Conservation (phyloP, 1,284 basidiomycete genomes). For the Irpex sp. region DNA sequence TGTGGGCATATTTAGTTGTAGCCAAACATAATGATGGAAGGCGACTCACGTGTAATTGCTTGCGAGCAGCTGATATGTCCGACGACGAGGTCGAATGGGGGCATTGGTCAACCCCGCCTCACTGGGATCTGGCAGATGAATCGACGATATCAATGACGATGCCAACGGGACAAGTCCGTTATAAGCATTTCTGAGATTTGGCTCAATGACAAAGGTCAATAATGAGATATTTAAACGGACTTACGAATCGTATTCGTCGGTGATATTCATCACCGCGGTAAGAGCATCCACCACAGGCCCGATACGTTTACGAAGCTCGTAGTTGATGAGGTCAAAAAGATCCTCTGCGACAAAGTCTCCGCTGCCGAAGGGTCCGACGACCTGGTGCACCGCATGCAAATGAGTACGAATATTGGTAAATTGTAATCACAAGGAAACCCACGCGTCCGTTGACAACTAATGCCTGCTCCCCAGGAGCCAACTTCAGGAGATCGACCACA, state of each 20-base stretch:
- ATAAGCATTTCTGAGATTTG: conserved; percentile 42
- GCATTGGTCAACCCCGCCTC: conserved; percentile 71
- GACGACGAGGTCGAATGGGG: conserved; percentile 49
- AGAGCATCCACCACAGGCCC: conserved; percentile 67
- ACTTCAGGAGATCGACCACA: conserved; percentile 47
- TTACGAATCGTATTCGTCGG: neutral
- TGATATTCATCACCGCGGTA: conserved; percentile 38
- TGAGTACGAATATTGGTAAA: neutral
- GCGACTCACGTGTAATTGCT: conserved; percentile 56
- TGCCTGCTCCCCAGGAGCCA: conserved; percentile 56
- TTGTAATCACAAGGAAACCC: conserved; percentile 19
- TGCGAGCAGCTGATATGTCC: conserved; percentile 57
- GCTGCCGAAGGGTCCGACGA: conserved; percentile 59
- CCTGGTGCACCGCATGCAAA: conserved; percentile 32
- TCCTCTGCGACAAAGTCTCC: conserved; percentile 63
- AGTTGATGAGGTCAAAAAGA: conserved; percentile 64
- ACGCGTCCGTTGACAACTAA: conserved; percentile 84
- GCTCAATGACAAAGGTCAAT: neutral
- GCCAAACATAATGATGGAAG: neutral
- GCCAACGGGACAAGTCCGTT: conserved; percentile 61
- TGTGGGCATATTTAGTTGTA: conserved; percentile 24
- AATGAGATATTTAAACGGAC: neutral
- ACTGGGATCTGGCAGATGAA: conserved; percentile 68
- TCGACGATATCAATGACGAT: conserved; percentile 67
- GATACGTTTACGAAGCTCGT: conserved; percentile 70